Base-by-base conservation (phyloP, 495 filamentous ascomycete genomes). In the Penicillium parvum region DNA sequence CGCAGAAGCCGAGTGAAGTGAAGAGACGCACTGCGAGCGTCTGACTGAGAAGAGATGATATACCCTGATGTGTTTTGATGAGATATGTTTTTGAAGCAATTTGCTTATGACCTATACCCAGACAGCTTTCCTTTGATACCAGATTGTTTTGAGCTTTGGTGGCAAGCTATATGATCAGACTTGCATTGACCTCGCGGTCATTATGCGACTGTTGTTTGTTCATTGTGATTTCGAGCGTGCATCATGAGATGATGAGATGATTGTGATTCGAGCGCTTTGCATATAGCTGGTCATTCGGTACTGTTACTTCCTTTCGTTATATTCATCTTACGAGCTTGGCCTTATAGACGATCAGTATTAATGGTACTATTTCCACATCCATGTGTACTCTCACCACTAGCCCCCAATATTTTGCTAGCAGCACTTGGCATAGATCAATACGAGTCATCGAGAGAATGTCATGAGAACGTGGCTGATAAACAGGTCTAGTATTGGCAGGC, bases 1-100 rank as follows among this genome's bases (percentile, higher is more conserved):
- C 92, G 26, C 84, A 88, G 68, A 91, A 91, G 58, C 86, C 86
- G 4, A 72, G 73, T 45, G 70, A 76, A 49, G 57, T 64, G 5
- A 71, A 72, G 47, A 59, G 81, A 33, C 65, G 83, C 43, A 83
- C 81, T 3, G 78, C 78, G 16, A 78, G 74, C 49, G 72, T 81
- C 14, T 77, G 50, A 32, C 22, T 26, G 14, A 23, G 27, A 41
- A 41, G 38, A 35, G 18, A 37, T 8, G 22, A 29, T 37, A 28
- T 5, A 12, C 32, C n/a, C 23, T 16, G 33, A 44, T 28, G 21
- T 15, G 18, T 36, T 15, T 40, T 37, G 16, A 44, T 21, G 41
- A 36, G 15, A 20, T 16, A 10, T 5, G 33, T 32, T 10, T 40
- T 25, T 41, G 37, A 23, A 17, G 4, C 21, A 42, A 25, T 39